phyloP scores from a whole-genome alignment of 768 basidiomycete species.

The Dioszegia crocea region DNA sequence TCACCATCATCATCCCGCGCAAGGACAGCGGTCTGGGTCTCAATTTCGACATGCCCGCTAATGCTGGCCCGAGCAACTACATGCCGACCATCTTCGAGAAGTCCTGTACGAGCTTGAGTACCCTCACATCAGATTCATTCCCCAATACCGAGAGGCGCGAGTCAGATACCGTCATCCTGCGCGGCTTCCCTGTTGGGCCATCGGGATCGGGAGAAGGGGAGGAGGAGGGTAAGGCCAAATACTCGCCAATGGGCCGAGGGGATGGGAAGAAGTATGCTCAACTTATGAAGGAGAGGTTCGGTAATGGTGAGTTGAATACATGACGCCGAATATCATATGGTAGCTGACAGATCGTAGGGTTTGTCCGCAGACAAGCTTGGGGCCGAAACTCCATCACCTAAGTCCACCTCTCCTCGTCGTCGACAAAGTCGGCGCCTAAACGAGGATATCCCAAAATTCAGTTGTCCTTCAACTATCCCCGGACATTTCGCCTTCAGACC shows the following conservation, averaged over 20 bases:
- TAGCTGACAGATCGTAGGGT: neutral
- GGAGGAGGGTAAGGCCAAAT: neutral
- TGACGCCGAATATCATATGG: neutral
- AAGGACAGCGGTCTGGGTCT: neutral
- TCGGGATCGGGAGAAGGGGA: neutral
- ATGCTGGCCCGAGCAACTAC: neutral
- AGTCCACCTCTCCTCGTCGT: neutral
- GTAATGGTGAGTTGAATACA: neutral
- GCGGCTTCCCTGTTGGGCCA: too few relatives aligned
- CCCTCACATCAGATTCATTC: too few relatives aligned
- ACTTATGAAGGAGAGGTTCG: slow-evolving; percentile 1
- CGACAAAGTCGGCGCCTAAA: neutral
- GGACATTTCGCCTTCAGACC: too few relatives aligned
- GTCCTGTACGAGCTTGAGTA: too few relatives aligned
- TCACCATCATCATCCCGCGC: neutral
- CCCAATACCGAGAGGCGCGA: too few relatives aligned
- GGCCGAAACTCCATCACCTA: neutral
- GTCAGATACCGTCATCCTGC: too few relatives aligned
- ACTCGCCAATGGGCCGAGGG: neutral
- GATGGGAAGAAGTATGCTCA: neutral
- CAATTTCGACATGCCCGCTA: neutral
- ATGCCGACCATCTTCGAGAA: neutral
- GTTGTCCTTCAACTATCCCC: too few relatives aligned
- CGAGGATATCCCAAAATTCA: too few relatives aligned
- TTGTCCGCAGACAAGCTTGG: neutral